Conservation (phyloP, 495 filamentous ascomycete species). For the Neurospora terricola region DNA sequence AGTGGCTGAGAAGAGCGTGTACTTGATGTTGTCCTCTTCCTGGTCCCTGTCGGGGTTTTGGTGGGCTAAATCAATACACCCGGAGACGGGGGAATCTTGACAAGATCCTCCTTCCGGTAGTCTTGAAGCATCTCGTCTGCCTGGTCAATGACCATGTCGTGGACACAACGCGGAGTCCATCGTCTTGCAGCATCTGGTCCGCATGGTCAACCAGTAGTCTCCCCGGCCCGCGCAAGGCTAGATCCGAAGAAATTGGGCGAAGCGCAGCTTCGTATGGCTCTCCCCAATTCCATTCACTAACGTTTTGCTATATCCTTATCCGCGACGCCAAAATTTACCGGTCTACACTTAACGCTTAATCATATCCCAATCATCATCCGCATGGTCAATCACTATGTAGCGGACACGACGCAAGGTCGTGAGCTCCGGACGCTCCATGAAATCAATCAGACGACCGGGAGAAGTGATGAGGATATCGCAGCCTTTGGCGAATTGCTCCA, state of each 20-base stretch:
- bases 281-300: background rate
- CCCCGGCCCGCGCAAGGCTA: background rate
- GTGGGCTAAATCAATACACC: slow-evolving; percentile 49
- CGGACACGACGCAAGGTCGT: background rate
- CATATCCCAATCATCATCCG: background rate
- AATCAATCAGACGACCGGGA: background rate
- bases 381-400: background rate
- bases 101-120: too few species aligned
- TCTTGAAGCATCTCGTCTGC: too few species aligned
- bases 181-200: slow-evolving; percentile 25
- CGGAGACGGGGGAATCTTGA: slow-evolving; percentile 48
- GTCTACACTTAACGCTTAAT: background rate
- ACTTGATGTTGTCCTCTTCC: slow-evolving; percentile 26
- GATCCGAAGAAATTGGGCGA: background rate
- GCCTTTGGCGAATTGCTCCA: slow-evolving; percentile 34
- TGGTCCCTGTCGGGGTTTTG: too few species aligned
- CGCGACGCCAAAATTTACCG: background rate
- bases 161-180: slow-evolving; percentile 64
- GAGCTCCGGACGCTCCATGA: background rate
- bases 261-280: background rate
- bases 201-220: background rate
- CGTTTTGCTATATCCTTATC: background rate
- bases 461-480: slow-evolving; percentile 13
- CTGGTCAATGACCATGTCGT: slow-evolving; percentile 38
- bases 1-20: slow-evolving; percentile 91